Conservation (phyloP, 352 stramenopile genomes). For the Phytophthora fragariae region DNA sequence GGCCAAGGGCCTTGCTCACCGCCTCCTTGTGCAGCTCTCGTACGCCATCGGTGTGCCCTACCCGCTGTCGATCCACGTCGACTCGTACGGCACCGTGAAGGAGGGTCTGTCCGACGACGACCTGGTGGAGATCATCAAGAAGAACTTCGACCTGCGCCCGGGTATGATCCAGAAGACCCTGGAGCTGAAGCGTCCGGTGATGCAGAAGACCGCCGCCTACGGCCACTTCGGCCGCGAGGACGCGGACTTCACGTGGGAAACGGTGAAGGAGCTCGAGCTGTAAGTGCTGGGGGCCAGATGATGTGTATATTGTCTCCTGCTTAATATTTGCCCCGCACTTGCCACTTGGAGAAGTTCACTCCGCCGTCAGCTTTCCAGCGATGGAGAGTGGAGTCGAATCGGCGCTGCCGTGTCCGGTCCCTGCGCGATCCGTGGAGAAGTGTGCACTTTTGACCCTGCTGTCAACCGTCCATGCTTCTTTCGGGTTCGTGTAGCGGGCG, state of each 20-base stretch:
- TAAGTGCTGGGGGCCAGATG: constrained; percentile 48
- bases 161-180: constrained; percentile 99
- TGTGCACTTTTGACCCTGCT: constrained; percentile 53
- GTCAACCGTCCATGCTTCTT: constrained; percentile 53
- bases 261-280: constrained; percentile 92
- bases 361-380: constrained; percentile 41
- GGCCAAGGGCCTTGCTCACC: constrained; percentile 93
- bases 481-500: constrained; percentile 25
- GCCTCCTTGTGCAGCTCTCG: constrained; percentile 97
- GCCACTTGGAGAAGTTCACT: constrained; percentile 33
- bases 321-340: constrained; percentile 52
- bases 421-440: constrained; percentile 18
- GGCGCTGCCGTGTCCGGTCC: constrained; percentile 35
- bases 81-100: constrained; percentile 98
- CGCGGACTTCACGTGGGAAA: constrained; percentile 99
- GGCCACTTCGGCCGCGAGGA: constrained; percentile 99
- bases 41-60: constrained; percentile 99
- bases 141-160: constrained; percentile 99
- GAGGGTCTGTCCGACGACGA: constrained; percentile 95
- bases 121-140: constrained; percentile 98
- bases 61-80: constrained; percentile 97
- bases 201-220: constrained; percentile 99
- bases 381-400: constrained; percentile 43
- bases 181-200: constrained; percentile 96
- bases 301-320: constrained; percentile 50